Base-by-base conservation (phyloP, 306 rosid genomes). In the Hippophae gyantsensis region DNA sequence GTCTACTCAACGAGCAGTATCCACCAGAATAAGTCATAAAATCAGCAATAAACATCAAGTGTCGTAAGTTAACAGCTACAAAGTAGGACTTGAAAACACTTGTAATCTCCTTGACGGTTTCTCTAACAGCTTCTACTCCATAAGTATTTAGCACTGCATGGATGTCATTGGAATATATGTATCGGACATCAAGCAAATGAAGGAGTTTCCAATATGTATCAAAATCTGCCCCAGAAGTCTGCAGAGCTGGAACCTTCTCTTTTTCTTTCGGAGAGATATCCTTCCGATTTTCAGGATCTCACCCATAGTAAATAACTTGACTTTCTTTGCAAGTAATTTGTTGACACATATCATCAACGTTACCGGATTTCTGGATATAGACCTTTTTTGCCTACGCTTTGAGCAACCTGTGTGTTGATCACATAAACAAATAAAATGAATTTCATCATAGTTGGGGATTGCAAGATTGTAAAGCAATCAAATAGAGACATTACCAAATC, bases 91-190 rank as follows among this genome's bases (percentile, higher is more conserved):
- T 89, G 82, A 85, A 92, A 58, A 88, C 95, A 23, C 84, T 81
- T 41, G 67, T 80, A 6, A 92, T 58, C 78, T 92, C 99, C 71
- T 89, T 74, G 47, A 92, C 85, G 68, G 89, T 83, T 60, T 69
- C 99, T 79, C 92, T 81, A 56, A 88, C 99, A 3, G 93, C 93
- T 77, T 92, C 96, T 69, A 92, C 89, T 66, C 99, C 96, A 1
- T 83, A 92, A 0, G 93, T 66, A 3, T 26, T 59, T 32, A 85
- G 83, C 83, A 92, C 78, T 9, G 84, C 86, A 71, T 80, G 78
- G 32, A 92, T 76, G 61, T 72, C 68, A 62, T 88, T 92, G 64
- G 98, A 79, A 68, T 87, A 92, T 45, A 92, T 49, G 62, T 76
- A 85, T 57, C 94, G 78, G 56, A 66, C 75, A 65, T 87, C 92